Evolutionary conservation across 768 basidiomycete genomes (phyloP).

Genomic region (Plicaturopsis crispa): DNA sequence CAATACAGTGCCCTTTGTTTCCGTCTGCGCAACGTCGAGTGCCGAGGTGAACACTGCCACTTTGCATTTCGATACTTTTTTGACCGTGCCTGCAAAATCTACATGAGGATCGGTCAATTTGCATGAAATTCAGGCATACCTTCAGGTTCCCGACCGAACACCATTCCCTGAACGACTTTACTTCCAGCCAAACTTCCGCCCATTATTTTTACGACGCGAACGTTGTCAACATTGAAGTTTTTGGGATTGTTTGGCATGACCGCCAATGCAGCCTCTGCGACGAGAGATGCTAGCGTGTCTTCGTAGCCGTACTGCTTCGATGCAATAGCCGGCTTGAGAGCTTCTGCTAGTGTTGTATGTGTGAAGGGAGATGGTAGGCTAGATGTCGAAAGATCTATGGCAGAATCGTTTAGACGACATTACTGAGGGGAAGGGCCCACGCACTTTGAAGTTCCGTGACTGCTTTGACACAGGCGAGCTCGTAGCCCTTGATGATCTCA

Average conservation of each 20-base stretch:
- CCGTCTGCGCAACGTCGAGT: conserved; percentile 91
- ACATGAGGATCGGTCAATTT: neutral
- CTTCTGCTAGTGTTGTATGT: conserved; percentile 56
- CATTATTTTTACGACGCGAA: conserved; percentile 98
- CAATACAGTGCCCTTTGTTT: conserved; percentile 97
- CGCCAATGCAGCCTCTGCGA: conserved; percentile 87
- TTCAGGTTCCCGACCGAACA: conserved; percentile 94
- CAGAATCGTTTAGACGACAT: conserved; percentile 9
- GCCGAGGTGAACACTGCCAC: conserved; percentile 94
- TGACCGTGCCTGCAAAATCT: conserved; percentile 53
- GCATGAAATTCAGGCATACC: conserved; percentile 33
- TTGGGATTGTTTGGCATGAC: conserved; percentile 87
- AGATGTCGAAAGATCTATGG: conserved; percentile 59
- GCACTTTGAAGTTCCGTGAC: conserved; percentile 85
- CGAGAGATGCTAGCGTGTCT: conserved; percentile 70
- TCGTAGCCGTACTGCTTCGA: conserved; percentile 97
- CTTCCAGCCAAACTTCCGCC: conserved; percentile 83
- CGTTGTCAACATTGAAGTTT: conserved; percentile 97
- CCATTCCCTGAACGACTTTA: conserved; percentile 94
- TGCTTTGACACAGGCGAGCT: conserved; percentile 80
- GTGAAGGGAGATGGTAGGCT: conserved; percentile 69
- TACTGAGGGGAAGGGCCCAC: conserved; percentile 22
- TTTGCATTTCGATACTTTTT: conserved; percentile 80
- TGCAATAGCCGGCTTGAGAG: conserved; percentile 88
- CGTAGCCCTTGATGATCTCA: conserved; percentile 93